Evolutionary conservation across 2,329 filamentous ascomycete genomes (phyloP).

Genomic region (Trichoderma cornu-damae): DNA sequence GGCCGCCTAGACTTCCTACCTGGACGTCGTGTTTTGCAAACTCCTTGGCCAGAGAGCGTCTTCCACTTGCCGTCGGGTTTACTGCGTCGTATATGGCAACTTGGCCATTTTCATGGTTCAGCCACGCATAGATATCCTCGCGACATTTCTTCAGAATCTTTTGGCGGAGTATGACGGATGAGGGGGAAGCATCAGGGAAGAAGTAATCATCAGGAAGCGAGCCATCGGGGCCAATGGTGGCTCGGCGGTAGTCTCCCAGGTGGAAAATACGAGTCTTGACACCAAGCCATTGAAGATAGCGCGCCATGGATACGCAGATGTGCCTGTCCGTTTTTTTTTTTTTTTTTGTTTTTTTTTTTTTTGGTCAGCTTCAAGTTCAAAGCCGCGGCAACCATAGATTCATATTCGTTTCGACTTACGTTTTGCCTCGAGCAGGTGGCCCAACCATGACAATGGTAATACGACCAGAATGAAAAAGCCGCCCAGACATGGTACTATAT

Average conservation of each 20-base stretch:
- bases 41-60: constrained; percentile 83
- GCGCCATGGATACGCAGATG: constrained; percentile 89
- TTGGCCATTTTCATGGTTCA: constrained; percentile 96
- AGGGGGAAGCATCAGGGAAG: constrained; percentile 87
- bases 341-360: no score
- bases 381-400: not conserved
- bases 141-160: constrained; percentile 97
- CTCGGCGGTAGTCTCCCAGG: constrained; percentile 90
- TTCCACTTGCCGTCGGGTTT: constrained; percentile 78
- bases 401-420: constrained; percentile 56
- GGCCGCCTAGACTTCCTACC: constrained; percentile 41
- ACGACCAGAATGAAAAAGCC: constrained; percentile 92
- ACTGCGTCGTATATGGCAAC: constrained; percentile 98
- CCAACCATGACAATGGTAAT: constrained; percentile 98
- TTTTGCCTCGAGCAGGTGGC: constrained; percentile 90
- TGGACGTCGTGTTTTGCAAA: constrained; percentile 97
- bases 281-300: constrained; percentile 93
- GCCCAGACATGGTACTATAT: constrained; percentile 95
- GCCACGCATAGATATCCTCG: constrained; percentile 92
- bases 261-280: constrained; percentile 99
- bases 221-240: constrained; percentile 76
- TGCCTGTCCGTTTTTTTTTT: constrained; percentile 63
- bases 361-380: constrained; percentile 22
- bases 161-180: constrained; percentile 87
- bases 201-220: constrained; percentile 97